phyloP scores from a whole-genome alignment of 1,139 yeast species.

The Groenewaldozyma sp. region DNA sequence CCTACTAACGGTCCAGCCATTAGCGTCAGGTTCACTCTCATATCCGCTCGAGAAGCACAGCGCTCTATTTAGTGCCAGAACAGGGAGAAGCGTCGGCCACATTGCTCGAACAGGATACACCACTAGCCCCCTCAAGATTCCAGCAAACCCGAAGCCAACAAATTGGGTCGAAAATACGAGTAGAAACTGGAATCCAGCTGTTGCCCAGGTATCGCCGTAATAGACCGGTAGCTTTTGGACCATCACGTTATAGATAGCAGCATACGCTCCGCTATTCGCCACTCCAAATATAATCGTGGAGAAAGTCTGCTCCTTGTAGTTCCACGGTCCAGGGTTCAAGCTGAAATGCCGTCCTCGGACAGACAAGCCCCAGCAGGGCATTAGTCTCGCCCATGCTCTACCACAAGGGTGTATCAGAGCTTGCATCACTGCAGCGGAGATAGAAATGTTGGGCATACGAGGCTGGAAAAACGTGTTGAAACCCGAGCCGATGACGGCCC shows the following conservation, averaged over 20 bases:
- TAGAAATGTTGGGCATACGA: conserved; percentile 41
- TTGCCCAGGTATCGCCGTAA: conserved; percentile 37
- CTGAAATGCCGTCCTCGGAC: conserved; percentile 32
- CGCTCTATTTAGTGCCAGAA: conserved; percentile 47
- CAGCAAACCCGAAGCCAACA: conserved; percentile 56
- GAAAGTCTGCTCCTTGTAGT: conserved; percentile 58
- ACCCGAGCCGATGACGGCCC: conserved; percentile 49
- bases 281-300: conserved; percentile 40
- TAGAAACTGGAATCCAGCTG: conserved; percentile 42
- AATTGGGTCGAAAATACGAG: conserved; percentile 46
- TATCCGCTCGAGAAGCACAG: conserved; percentile 34
- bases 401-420: conserved; percentile 50
- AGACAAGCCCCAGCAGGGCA: conserved; percentile 43
- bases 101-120: conserved; percentile 49
- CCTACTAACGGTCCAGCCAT: conserved; percentile 46
- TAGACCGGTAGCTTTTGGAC: conserved; percentile 27
- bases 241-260: conserved; percentile 24
- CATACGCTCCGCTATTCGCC: conserved; percentile 35
- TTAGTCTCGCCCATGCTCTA: conserved; percentile 19
- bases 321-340: conserved; percentile 58
- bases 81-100: conserved; percentile 50
- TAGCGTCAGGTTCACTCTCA: conserved; percentile 21
- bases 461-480: conserved; percentile 49
- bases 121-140: conserved; percentile 46
- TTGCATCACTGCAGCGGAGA: conserved; percentile 43